Conservation (phyloP, 495 filamentous ascomycete species). For the Penicillium fimorum region DNA sequence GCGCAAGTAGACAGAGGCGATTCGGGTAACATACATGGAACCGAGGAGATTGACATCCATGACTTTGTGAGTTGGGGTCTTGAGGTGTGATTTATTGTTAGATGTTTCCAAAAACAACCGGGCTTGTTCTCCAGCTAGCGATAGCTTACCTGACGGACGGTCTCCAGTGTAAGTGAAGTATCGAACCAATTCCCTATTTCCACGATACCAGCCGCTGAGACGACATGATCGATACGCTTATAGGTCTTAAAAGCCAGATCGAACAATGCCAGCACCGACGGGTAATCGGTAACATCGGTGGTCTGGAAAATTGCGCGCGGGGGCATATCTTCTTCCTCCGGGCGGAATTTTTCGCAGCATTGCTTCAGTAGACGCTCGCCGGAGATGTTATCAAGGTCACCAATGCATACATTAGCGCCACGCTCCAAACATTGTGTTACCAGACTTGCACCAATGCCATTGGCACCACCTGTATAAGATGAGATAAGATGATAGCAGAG, state of each 20-base stretch:
- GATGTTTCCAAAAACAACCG: background rate
- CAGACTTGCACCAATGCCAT: conserved; percentile 54
- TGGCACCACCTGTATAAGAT: conserved; percentile 45
- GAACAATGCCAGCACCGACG: conserved; percentile 43
- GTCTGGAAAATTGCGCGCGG: conserved; percentile 35
- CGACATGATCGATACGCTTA: conserved; percentile 51
- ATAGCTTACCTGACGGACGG: conserved; percentile 33
- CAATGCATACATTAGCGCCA: conserved; percentile 47
- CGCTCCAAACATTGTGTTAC: conserved; percentile 45
- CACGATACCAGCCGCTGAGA: conserved; percentile 51
- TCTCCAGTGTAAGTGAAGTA: conserved; percentile 36
- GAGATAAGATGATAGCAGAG: background rate
- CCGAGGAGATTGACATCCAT: conserved; percentile 52
- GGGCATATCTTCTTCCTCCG: conserved; percentile 22
- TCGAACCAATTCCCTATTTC: conserved; percentile 49
- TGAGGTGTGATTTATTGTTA: conserved; percentile 28
- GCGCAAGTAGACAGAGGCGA: conserved; percentile 48
- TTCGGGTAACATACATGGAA: conserved; percentile 45
- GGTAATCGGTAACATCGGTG: conserved; percentile 49
- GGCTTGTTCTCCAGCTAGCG: background rate
- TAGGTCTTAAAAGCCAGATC: conserved; percentile 45
- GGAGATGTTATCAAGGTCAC: conserved; percentile 38
- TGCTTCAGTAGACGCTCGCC: conserved; percentile 31
- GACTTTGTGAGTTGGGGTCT: conserved; percentile 44
- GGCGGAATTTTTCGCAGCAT: conserved; percentile 27